phyloP scores from a whole-genome alignment of 139 green algal genomes.

The Chlorella sp. region DNA sequence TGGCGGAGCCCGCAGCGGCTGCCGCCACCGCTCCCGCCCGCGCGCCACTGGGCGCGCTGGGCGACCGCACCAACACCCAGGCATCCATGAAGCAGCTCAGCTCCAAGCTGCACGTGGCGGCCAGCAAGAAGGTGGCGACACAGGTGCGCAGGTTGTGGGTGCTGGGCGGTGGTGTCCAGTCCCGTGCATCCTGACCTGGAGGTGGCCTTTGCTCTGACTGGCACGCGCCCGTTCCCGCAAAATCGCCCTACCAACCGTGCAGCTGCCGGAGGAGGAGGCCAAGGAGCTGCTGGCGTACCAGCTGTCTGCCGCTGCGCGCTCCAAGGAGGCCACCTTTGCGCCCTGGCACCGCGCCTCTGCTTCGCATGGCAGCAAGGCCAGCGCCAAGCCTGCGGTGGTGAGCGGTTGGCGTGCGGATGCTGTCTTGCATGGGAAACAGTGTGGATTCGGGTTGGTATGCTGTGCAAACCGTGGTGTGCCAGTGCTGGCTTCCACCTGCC shows the following conservation, averaged over 20 bases:
- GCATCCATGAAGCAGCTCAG: neutral
- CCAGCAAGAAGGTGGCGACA: neutral
- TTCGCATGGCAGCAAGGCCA: no score
- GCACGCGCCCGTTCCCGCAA: neutral
- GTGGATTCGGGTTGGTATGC: no score
- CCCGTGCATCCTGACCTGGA: no score
- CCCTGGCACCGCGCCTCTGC: slow-evolving; percentile 2
- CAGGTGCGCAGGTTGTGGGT: neutral
- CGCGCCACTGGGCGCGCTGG: neutral
- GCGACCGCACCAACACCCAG: slow-evolving; percentile 10
- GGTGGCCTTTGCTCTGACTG: neutral
- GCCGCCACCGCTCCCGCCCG: neutral
- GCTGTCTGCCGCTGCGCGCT: neutral
- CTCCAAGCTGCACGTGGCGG: slow-evolving; percentile 20
- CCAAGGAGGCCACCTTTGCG: neutral
- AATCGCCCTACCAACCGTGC: no score
- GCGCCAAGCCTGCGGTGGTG: no score
- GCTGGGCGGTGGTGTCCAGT: neutral
- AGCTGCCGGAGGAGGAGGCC: slow-evolving; percentile 6
- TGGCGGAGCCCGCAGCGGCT: neutral
- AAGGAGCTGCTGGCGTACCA: slow-evolving; percentile 16
- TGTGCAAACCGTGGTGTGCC: no score
- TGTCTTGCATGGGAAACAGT: no score
- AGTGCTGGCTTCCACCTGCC: no score
- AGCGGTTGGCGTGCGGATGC: no score